phyloP scores from a whole-genome alignment of 208 protist genomes.

The Leishmania martiniquensis region DNA sequence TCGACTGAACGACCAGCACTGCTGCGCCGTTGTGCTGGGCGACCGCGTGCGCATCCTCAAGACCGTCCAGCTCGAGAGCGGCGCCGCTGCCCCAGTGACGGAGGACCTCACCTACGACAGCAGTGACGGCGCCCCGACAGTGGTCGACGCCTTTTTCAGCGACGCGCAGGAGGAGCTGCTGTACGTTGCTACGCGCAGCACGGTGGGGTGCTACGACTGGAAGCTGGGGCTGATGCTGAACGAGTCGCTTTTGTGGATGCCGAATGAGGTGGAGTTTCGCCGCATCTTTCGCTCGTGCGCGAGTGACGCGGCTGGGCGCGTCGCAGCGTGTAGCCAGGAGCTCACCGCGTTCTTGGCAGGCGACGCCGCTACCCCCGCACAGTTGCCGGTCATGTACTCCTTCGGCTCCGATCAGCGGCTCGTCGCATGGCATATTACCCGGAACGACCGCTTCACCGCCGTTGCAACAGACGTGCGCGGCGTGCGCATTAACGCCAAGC shows the following conservation, averaged over 20 bases:
- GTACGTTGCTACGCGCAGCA: slow-evolving; percentile 72
- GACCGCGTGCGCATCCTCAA: slow-evolving; percentile 68
- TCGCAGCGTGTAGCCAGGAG: not conserved
- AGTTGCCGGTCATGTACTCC: slow-evolving; percentile 76
- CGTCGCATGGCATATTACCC: slow-evolving; percentile 66
- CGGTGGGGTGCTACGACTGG: slow-evolving; percentile 85
- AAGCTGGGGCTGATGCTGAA: slow-evolving; percentile 67
- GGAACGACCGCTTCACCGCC: slow-evolving; percentile 48
- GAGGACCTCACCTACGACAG: slow-evolving; percentile 78
- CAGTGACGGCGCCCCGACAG: slow-evolving; percentile 56
- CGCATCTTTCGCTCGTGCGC: slow-evolving; percentile 72
- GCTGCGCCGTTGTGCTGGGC: slow-evolving; percentile 61
- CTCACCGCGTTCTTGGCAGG: not conserved
- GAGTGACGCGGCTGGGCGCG: slow-evolving; percentile 2
- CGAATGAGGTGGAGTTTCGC: slow-evolving; percentile 69
- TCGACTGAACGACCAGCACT: slow-evolving; percentile 41
- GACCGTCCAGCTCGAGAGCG: slow-evolving; percentile 34
- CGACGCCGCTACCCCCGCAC: not conserved
- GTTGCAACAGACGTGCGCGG: slow-evolving; percentile 72
- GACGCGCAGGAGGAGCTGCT: slow-evolving; percentile 72
- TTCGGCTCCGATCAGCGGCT: slow-evolving; percentile 78
- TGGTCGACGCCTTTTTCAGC: slow-evolving; percentile 86
- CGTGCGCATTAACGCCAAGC: slow-evolving; percentile 66
- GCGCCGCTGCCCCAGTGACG: slow-evolving; percentile 22
- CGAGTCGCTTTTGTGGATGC: slow-evolving; percentile 74